Evolutionary conservation across 2,329 filamentous ascomycete species (phyloP), one percentile per base, ranked within the genome.

Genomic region (Cytospora mali): DNA sequence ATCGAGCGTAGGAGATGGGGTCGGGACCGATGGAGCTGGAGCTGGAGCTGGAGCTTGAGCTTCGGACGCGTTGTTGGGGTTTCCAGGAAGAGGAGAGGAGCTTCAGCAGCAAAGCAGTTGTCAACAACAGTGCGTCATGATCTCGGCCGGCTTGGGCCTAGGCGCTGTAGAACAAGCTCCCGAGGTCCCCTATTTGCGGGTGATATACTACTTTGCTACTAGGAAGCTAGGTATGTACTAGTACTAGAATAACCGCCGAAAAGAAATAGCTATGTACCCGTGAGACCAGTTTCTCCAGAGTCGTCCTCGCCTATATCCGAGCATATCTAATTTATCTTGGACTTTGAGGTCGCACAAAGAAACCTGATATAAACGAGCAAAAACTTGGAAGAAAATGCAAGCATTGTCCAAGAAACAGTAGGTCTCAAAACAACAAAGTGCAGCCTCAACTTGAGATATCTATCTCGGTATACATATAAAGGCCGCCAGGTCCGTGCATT

Each of bases 61-160:
- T 39, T 39, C 35, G 6, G 35, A 18, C 35, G 35, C 14, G 35
- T 18, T 52, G 55, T 59, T 54, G 59, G 62, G 59, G 35, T 28
- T 16, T 35, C 13, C 33, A 35, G 33, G 11, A 35, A 14, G 11
- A 35, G n/a, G n/a, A n/a, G n/a, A n/a, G n/a, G n/a, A n/a, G 50
- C 25, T 18, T 35, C 21, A 49, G 35, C n/a, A 42, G 50, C 18
- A 25, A 31, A 28, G 25, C 10, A 27, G 28, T 21, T 21, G 52
- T 23, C 29, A 11, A 11, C 1, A 21, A 6, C 29, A 14, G 33
- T 35, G n/a, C 39, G 39, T 42, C 39, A 42, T 42, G 39, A 21
- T n/a, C 39, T 21, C 21, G n/a, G 18, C 39, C n/a, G 10, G 13
- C 13, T 6, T 35, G 5, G 5, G 33, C 33, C 33, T 35, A 16